Evolutionary conservation across 345 rosid genomes (phyloP).

Genomic region (Populus alba): DNA sequence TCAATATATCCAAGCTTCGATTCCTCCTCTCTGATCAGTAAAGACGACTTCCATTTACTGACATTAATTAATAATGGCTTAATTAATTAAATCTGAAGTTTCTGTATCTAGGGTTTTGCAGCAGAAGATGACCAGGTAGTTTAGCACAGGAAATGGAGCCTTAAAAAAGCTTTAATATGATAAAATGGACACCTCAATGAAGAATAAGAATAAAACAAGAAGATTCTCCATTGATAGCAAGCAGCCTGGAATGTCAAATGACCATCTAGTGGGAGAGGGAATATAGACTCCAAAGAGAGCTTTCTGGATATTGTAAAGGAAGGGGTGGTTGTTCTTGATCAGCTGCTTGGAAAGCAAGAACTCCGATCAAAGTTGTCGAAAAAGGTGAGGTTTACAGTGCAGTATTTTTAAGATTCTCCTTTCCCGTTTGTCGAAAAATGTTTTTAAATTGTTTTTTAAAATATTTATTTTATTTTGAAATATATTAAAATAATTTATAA

Average conservation of each 20-base stretch:
- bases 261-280: constrained; percentile 18
- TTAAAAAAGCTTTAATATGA: not conserved
- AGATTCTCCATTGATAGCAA: constrained; percentile 21
- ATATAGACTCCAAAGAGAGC: constrained; percentile 11
- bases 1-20: not conserved
- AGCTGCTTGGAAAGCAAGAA: not conserved
- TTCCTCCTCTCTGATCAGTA: not conserved
- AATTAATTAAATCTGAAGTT: not conserved
- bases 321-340: not conserved
- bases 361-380: not conserved
- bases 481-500: too few species aligned
- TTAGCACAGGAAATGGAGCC: too few species aligned
- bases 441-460: too few species aligned
- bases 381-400: not conserved
- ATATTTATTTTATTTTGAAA: too few species aligned
- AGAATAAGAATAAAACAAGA: constrained; percentile 27
- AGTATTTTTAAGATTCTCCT: too few species aligned
- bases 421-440: too few species aligned
- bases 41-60: not conserved
- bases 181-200: constrained; percentile 7
- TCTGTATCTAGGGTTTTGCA: not conserved
- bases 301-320: constrained; percentile 20
- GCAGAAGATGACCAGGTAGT: not conserved
- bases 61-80: not conserved
- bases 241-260: constrained; percentile 31